These are phyloP conservation scores for Colletotrichum australisinense DNA, from an alignment of 2,329 filamentous ascomycete species.

Conservation along the genomic window DNA sequence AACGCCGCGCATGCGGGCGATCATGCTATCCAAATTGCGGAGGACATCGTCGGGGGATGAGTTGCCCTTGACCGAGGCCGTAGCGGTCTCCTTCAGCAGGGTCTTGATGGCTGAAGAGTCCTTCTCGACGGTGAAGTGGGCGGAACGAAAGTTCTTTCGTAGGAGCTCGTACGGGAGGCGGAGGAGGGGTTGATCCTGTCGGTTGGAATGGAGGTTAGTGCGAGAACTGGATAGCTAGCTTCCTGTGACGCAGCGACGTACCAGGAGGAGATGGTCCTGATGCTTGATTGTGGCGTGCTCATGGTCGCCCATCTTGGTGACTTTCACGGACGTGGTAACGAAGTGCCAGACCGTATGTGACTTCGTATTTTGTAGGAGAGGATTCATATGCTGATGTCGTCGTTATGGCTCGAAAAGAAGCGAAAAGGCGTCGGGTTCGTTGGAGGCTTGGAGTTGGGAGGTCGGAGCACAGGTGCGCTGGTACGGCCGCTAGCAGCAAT, in stretches of 20 bases:
- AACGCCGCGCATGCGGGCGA: conserved; percentile 83
- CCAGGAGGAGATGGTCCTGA: conserved; percentile 80
- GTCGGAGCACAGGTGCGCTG: conserved; percentile 30
- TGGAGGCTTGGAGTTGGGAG: background rate
- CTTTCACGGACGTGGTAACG: background rate
- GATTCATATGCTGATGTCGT: background rate
- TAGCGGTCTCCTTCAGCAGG: conserved; percentile 71
- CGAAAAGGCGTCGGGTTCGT: background rate
- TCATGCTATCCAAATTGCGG: conserved; percentile 84
- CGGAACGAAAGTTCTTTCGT: conserved; percentile 92
- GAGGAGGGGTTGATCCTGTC: conserved; percentile 91
- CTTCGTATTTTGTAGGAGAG: background rate
- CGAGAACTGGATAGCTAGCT: background rate
- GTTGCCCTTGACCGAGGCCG: conserved; percentile 73
- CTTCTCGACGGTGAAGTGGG: conserved; percentile 81
- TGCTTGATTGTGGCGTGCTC: conserved; percentile 77
- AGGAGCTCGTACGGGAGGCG: conserved; percentile 93
- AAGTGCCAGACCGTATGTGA: background rate
- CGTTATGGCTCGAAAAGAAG: conserved; percentile 9
- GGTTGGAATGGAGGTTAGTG: conserved; percentile 19
- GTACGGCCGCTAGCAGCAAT: conserved; percentile 8
- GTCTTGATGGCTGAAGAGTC: conserved; percentile 73
- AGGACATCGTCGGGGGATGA: conserved; percentile 78
- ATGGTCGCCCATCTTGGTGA: conserved; percentile 65
- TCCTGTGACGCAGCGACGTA: conserved; percentile 46